Percentiles rank a stretch among this genome's conserved stretches.
phyloP scores from a whole-genome alignment of 2,329 filamentous ascomycete genomes.

The Hypoxylon sp. region DNA sequence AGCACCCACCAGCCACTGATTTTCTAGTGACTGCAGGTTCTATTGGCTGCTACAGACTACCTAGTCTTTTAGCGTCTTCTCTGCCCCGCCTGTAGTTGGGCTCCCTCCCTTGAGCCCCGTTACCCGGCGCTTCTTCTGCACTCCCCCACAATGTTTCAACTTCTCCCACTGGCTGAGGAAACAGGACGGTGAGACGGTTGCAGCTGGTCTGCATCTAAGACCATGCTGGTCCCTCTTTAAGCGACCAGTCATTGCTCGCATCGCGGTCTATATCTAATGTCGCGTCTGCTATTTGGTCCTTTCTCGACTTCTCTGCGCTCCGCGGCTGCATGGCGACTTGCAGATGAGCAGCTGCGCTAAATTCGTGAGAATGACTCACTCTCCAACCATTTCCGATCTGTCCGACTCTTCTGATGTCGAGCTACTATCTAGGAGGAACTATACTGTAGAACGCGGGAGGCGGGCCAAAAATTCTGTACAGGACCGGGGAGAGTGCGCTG shows the following conservation, averaged over 20 bases:
- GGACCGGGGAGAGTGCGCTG: slow-evolving; percentile 30
- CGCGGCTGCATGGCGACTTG: slow-evolving; percentile 52
- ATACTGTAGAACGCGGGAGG: slow-evolving; percentile 44
- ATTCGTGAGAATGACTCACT: slow-evolving; percentile 53
- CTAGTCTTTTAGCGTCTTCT: slow-evolving; percentile 35
- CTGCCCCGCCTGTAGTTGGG: slow-evolving; percentile 38
- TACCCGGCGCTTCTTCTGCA: slow-evolving; percentile 46
- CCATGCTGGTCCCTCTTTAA: slow-evolving; percentile 47
- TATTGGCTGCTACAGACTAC: slow-evolving; percentile 45
- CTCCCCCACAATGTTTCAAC: slow-evolving; percentile 48
- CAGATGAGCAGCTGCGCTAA: slow-evolving; percentile 48
- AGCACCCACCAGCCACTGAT: slow-evolving; percentile 47
- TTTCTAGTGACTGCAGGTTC: slow-evolving; percentile 39
- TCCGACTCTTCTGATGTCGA: slow-evolving; percentile 51
- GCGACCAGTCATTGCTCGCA: slow-evolving; percentile 53
- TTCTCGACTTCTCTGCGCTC: slow-evolving; percentile 43
- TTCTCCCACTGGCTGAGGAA: slow-evolving; percentile 51
- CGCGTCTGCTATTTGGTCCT: slow-evolving; percentile 52
- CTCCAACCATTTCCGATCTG: slow-evolving; percentile 52
- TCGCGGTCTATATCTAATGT: slow-evolving; percentile 51
- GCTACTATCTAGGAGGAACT: slow-evolving; percentile 39
- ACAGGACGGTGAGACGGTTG: slow-evolving; percentile 51
- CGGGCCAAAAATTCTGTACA: slow-evolving; percentile 33
- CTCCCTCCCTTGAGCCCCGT: slow-evolving; percentile 33
- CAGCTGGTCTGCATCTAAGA: slow-evolving; percentile 47